Evolutionary conservation across 768 basidiomycete genomes (phyloP), one percentile per base, ranked within the genome.

Genomic region (Psilocybe tampanensis): DNA sequence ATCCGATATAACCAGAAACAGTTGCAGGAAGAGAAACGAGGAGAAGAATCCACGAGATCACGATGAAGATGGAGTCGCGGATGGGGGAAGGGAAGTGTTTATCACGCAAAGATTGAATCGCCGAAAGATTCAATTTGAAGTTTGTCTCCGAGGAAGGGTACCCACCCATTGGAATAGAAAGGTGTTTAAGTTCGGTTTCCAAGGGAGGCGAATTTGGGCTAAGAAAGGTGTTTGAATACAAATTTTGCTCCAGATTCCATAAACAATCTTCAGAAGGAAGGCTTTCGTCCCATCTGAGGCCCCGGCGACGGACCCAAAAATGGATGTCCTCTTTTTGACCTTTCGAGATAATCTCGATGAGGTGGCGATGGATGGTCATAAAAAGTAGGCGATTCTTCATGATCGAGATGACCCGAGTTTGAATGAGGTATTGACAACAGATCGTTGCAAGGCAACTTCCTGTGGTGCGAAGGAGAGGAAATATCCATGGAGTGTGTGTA

Each of bases 1-100:
- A 61, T 15, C 60, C 60, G 9, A 61, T 41, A 33, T 61, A 61
- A 33, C 60, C 60, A 8, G 18, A 54, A 2, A 60, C 36, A 4
- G 59, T 52, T 3, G 43, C 42, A 2, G 34, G 42, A 21, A 54
- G 18, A 13, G 19, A 9, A 11, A 55, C 2, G 34, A 8, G 29
- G 9, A 55, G 54, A 19, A 42, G 6, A 5, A 48, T 45, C 12
- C 43, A 26, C 13, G 33, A 33, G 1, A 23, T 26, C 19, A 45
- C 8, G 8, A 45, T 2, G 15, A 45, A 24, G 23, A 15, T 11
- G 17, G 8, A 9, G 43, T 32, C n/a, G 13, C 9, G 1, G 12
- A 1, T n/a, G 4, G 43, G 12, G 19, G 4, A 8, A 15, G n/a
- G 32, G 33, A 54, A 45, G 18, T 54, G 44, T 45, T 24, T 18